phyloP scores from a whole-genome alignment of 2,329 filamentous ascomycete species.

The Parastagonospora avenae region DNA sequence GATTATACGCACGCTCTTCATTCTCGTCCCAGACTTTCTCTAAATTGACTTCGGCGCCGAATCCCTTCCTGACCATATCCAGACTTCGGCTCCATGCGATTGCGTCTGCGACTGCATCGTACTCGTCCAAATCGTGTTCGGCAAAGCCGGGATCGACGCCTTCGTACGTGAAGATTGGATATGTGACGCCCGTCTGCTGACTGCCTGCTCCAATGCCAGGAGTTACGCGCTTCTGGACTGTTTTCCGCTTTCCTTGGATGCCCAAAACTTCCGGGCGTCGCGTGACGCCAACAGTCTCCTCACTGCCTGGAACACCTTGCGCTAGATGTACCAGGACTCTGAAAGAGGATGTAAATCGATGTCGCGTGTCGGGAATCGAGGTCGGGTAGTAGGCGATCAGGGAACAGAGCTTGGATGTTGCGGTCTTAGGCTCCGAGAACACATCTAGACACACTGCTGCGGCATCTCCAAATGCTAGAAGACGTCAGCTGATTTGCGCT shows the following conservation, averaged over 20 bases:
- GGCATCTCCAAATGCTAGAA: slow-evolving; percentile 64
- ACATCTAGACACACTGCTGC: slow-evolving; percentile 64
- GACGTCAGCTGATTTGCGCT: slow-evolving; percentile 5
- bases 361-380: slow-evolving; percentile 58
- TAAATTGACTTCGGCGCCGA: slow-evolving; percentile 56
- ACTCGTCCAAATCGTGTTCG: slow-evolving; percentile 71
- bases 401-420: slow-evolving; percentile 58
- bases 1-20: slow-evolving; percentile 35
- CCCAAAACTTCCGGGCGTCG: slow-evolving; percentile 58
- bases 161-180: slow-evolving; percentile 60
- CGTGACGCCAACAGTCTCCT: slow-evolving; percentile 56
- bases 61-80: slow-evolving; percentile 63
- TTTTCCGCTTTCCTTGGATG: slow-evolving; percentile 57
- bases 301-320: slow-evolving; percentile 31
- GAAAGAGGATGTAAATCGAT: slow-evolving; percentile 50
- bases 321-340: slow-evolving; percentile 64
- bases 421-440: slow-evolving; percentile 60
- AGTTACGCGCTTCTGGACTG: slow-evolving; percentile 55
- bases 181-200: slow-evolving; percentile 48
- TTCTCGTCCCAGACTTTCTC: slow-evolving; percentile 53
- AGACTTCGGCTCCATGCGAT: slow-evolving; percentile 73
- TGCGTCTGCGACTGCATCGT: slow-evolving; percentile 66
- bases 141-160: slow-evolving; percentile 69
- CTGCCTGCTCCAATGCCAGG: slow-evolving; percentile 58
- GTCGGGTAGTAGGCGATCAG: slow-evolving; percentile 69